Percentiles rank a stretch among this genome's conserved stretches.
Conservation (phyloP, 331 rosid genomes). For the Ulmus americana region DNA sequence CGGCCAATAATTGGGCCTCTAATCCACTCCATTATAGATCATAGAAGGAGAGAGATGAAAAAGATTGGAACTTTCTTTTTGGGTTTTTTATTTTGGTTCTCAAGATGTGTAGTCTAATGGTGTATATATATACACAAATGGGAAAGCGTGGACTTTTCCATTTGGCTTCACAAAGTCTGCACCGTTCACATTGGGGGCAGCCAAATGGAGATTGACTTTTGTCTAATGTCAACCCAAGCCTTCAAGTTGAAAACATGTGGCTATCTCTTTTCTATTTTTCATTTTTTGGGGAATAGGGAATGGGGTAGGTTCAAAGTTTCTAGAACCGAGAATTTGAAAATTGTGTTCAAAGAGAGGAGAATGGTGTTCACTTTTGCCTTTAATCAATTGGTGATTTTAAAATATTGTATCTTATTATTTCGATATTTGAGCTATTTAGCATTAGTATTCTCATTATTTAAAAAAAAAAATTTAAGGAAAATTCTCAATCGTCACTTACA, state of each 20-base stretch:
- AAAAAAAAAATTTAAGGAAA: too few relatives aligned
- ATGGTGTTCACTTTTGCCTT: too few relatives aligned
- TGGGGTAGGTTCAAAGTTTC: slow-evolving; percentile 13
- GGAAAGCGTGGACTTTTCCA: slow-evolving; percentile 9
- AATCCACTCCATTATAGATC: slow-evolving; percentile 33
- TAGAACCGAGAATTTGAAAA: neutral
- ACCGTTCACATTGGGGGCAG: slow-evolving; percentile 12
- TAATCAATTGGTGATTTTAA: neutral
- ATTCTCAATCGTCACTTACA: too few relatives aligned
- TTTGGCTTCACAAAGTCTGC: slow-evolving; percentile 2
- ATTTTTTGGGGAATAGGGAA: neutral
- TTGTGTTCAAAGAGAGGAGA: too few relatives aligned
- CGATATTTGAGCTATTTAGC: too few relatives aligned
- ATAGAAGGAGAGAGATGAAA: neutral
- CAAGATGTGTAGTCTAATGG: neutral
- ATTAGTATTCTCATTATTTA: too few relatives aligned
- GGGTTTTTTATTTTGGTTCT: neutral
- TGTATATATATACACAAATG: neutral
- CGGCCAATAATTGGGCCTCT: slow-evolving; percentile 44
- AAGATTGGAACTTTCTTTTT: neutral
- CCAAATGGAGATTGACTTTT: slow-evolving; percentile 10
- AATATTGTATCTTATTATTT: too few relatives aligned
- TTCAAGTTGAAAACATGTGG: neutral
- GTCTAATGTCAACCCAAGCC: neutral
- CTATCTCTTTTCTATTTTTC: neutral